Conservation (phyloP, 345 rosid species). For the Toxicodendron radicans region DNA sequence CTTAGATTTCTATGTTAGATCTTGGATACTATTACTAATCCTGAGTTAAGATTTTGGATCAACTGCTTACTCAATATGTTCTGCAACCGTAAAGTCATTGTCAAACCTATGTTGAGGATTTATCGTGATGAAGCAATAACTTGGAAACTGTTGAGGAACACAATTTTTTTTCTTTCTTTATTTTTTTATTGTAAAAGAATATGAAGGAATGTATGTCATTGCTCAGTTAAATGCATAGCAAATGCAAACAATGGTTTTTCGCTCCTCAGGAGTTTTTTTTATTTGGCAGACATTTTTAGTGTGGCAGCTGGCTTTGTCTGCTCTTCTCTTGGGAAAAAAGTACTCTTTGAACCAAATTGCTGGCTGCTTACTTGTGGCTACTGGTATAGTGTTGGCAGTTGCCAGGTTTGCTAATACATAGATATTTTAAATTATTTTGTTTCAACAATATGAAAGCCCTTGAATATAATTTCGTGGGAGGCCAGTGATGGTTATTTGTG, state of each 20-base stretch:
- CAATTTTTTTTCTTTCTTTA: too few species aligned
- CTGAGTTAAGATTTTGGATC: too few species aligned
- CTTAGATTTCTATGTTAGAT: too few species aligned
- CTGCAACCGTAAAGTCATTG: not conserved
- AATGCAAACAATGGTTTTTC: not conserved
- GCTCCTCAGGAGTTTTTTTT: not conserved
- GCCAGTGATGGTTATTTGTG: constrained; percentile 10
- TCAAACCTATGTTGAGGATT: not conserved
- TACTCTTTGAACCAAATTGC: constrained; percentile 57
- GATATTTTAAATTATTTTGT: not conserved
- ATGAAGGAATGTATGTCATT: not conserved
- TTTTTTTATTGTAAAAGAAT: not conserved
- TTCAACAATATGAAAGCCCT: not conserved
- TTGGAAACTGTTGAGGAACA: not conserved
- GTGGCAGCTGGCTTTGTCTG: constrained; percentile 77
- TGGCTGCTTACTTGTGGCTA: constrained; percentile 82
- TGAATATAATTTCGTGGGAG: not conserved
- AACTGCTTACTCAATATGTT: not conserved
- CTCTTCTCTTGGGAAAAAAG: constrained; percentile 58
- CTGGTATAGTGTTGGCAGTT: constrained; percentile 77
- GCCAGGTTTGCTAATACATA: constrained; percentile 45
- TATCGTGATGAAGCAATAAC: not conserved
- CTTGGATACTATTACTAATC: too few species aligned
- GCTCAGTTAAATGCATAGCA: not conserved
- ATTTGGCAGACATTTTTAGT: constrained; percentile 71